A percentile compares a stretch with the other conserved stretches of the same genome.
phyloP scores from a whole-genome alignment of 106 monocot species.

The Chionographis japonica region DNA sequence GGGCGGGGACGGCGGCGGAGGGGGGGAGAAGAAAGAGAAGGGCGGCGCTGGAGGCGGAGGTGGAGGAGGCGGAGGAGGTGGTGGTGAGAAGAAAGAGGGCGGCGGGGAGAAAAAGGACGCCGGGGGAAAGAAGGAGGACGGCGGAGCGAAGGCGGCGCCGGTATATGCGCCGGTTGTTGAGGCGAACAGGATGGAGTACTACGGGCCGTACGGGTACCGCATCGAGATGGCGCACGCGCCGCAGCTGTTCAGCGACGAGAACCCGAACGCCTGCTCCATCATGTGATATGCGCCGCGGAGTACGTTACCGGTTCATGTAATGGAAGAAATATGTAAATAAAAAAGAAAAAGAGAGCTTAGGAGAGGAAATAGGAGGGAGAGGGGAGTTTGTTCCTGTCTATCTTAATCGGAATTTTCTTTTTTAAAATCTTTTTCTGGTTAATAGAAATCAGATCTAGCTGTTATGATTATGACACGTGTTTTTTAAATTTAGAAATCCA shows the following conservation, averaged over 20 bases:
- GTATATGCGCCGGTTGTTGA: constrained; percentile 12
- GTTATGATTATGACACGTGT: no score
- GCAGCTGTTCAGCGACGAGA: constrained; percentile 84
- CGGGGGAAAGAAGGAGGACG: constrained; percentile 3
- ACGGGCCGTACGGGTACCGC: constrained; percentile 14
- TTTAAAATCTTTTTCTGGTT: no score
- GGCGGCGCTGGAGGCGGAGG: constrained; percentile 12
- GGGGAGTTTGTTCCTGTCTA: no score
- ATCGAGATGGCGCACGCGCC: constrained; percentile 45
- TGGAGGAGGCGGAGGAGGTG: constrained; percentile 7
- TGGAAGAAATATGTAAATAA: no score
- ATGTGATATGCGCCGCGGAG: constrained; percentile 36
- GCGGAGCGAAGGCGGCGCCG: constrained; percentile 7
- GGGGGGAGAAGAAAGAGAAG: constrained; percentile 17
- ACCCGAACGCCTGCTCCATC: constrained; percentile 76
- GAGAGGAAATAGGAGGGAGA: no score
- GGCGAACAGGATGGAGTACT: constrained; percentile 45
- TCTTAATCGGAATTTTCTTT: no score
- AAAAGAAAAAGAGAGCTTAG: no score
- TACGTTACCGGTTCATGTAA: neutral
- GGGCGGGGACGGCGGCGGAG: constrained; percentile 16
- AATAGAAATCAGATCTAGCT: no score
- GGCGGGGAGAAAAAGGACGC: neutral
- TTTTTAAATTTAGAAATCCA: no score
- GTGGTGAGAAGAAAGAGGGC: constrained; percentile 5